phyloP scores from a whole-genome alignment of 2,329 filamentous ascomycete genomes.

The Hymenoscyphus fraxineus region DNA sequence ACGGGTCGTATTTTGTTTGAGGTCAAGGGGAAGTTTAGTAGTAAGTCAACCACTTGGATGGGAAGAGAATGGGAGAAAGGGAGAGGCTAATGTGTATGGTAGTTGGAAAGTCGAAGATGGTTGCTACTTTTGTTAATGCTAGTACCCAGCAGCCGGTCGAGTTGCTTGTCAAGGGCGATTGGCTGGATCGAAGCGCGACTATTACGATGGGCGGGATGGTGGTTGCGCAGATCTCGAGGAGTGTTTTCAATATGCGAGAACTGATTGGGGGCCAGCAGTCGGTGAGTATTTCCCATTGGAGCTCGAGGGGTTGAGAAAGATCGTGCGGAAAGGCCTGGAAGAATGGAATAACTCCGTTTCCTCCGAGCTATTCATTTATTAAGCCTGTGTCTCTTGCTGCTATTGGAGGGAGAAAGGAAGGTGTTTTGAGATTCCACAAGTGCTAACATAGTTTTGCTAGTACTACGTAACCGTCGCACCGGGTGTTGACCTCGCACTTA shows the following conservation, averaged over 20 bases:
- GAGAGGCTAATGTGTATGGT: background rate
- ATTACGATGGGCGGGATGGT: slow-evolving; percentile 48
- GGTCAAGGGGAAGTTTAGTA: slow-evolving; percentile 30
- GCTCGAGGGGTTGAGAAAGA: background rate
- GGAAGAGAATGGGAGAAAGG: background rate
- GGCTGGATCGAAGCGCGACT: slow-evolving; percentile 52
- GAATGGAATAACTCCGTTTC: background rate
- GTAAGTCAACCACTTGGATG: slow-evolving; percentile 8
- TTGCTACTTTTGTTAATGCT: slow-evolving; percentile 52
- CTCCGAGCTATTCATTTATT: background rate
- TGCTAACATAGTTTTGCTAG: background rate
- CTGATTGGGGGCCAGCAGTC: slow-evolving; percentile 60
- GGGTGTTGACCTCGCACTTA: slow-evolving; percentile 61
- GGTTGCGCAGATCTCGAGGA: slow-evolving; percentile 55
- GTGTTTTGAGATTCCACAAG: background rate
- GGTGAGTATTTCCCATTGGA: slow-evolving; percentile 7
- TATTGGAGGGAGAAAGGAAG: background rate
- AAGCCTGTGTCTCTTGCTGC: background rate
- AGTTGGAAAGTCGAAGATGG: slow-evolving; percentile 54
- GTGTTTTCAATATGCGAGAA: slow-evolving; percentile 54
- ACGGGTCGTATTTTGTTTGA: slow-evolving; percentile 25
- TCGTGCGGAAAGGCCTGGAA: background rate
- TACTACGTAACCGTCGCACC: slow-evolving; percentile 62
- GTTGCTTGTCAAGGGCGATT: slow-evolving; percentile 59
- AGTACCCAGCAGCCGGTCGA: slow-evolving; percentile 42